Evolutionary conservation across 208 protist species (phyloP).

Genomic region (Acanthamoeba healyi): DNA sequence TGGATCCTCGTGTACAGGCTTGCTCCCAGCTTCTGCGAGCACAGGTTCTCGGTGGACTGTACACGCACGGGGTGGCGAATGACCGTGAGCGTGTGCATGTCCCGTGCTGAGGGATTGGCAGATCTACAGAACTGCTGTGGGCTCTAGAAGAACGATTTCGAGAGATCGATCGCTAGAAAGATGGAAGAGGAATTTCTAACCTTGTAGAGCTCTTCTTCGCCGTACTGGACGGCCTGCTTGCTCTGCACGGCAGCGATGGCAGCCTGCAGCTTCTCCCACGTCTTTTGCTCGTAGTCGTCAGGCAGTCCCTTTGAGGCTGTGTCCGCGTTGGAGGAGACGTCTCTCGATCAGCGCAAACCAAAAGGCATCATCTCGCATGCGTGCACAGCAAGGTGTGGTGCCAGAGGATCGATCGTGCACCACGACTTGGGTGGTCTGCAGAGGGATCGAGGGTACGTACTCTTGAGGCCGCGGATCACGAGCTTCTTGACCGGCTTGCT

Average conservation of each 20-base stretch:
- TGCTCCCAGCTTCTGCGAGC: constrained; percentile 65
- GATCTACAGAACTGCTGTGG: not conserved
- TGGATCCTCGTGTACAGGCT: constrained; percentile 78
- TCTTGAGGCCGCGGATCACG: constrained; percentile 17
- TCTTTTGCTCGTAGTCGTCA: constrained; percentile 81
- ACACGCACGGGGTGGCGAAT: not conserved
- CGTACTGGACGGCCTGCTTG: constrained; percentile 74
- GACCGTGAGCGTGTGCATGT: not conserved
- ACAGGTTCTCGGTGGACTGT: constrained; percentile 62
- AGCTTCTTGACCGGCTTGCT: constrained; percentile 71
- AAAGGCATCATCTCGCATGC: no score
- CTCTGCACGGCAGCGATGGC: constrained; percentile 82
- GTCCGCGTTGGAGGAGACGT: not conserved
- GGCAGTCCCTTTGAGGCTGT: constrained; percentile 72
- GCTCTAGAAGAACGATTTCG: no score
- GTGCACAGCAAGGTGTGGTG: no score
- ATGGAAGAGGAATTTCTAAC: constrained; percentile 29
- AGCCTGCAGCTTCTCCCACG: constrained; percentile 83
- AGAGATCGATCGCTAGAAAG: not conserved
- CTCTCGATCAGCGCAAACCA: no score
- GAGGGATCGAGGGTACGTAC: not conserved
- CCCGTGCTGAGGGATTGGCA: not conserved
- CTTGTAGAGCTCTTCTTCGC: constrained; percentile 86
- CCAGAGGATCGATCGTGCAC: no score
- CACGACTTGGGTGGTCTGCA: no score